A percentile compares a stretch with the other conserved stretches of the same genome.
Evolutionary conservation across 179 eudicot species (phyloP).

Genomic region (Patellifolia procumbens): DNA sequence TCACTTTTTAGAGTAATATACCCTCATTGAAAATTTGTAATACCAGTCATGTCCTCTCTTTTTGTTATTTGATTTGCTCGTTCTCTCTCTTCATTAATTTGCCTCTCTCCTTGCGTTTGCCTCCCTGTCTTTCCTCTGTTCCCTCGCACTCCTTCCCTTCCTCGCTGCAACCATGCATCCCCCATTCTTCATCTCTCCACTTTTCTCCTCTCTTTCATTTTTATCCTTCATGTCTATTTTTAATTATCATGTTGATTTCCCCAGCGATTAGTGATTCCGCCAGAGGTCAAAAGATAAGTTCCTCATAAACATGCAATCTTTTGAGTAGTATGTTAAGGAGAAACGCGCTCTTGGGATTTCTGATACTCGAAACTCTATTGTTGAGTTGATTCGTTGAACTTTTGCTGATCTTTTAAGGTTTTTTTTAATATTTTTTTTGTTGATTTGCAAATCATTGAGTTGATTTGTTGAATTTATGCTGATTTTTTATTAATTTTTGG

Average conservation of each 20-base stretch:
- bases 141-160: too few relatives aligned
- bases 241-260: conserved; percentile 37
- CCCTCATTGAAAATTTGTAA: too few relatives aligned
- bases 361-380: neutral
- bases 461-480: neutral
- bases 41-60: too few relatives aligned
- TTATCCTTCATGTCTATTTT: conserved; percentile 53
- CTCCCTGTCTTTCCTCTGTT: too few relatives aligned
- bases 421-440: neutral
- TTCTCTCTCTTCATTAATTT: too few relatives aligned
- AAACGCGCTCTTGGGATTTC: conserved; percentile 41
- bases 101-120: too few relatives aligned
- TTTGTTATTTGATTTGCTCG: too few relatives aligned
- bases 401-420: neutral
- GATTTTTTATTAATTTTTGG: neutral
- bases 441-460: too few relatives aligned
- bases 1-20: too few relatives aligned
- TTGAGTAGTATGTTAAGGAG: conserved; percentile 68
- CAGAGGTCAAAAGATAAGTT: conserved; percentile 41
- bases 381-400: too few relatives aligned
- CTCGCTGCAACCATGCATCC: too few relatives aligned
- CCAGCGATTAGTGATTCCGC: conserved; percentile 41
- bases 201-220: too few relatives aligned
- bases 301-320: conserved; percentile 63
- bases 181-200: neutral